Percentiles rank a stretch among this genome's conserved stretches.
Conservation (phyloP, 2,329 filamentous ascomycete species). For the Plenodomus tracheiphilus region DNA sequence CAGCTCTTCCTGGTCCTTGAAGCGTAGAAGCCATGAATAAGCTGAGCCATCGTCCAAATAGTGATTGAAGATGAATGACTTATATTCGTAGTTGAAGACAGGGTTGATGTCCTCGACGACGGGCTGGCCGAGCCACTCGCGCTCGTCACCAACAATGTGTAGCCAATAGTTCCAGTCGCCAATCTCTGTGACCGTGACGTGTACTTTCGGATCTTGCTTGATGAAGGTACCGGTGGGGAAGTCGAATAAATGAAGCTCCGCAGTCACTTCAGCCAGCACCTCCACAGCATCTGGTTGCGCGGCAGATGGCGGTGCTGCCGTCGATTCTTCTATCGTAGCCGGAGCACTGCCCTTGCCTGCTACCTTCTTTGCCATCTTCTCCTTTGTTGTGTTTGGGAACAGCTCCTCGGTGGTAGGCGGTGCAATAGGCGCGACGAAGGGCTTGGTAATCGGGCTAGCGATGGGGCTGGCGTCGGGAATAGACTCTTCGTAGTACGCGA, state of each 20-base stretch:
- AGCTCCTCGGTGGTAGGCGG: slow-evolving; percentile 37
- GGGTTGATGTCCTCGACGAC: slow-evolving; percentile 92
- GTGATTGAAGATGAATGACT: slow-evolving; percentile 99
- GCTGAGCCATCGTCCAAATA: slow-evolving; percentile 86
- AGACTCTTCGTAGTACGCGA: slow-evolving; percentile 71
- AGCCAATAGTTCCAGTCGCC: slow-evolving; percentile 96
- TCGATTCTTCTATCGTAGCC: slow-evolving; percentile 50
- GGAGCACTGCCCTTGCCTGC: slow-evolving; percentile 37
- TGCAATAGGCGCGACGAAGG: slow-evolving; percentile 38
- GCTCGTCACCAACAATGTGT: slow-evolving; percentile 74
- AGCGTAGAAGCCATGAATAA: slow-evolving; percentile 93
- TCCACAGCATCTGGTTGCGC: slow-evolving; percentile 70
- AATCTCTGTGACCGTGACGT: slow-evolving; percentile 80
- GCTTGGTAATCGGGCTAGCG: slow-evolving; percentile 51
- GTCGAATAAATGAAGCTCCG: slow-evolving; percentile 92
- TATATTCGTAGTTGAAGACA: slow-evolving; percentile 97
- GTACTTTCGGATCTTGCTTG: slow-evolving; percentile 73
- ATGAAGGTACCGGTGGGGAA: slow-evolving; percentile 85
- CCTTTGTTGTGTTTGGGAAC: slow-evolving; percentile 41
- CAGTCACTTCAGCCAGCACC: slow-evolving; percentile 72
- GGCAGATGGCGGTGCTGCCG: slow-evolving; percentile 63
- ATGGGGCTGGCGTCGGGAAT: slow-evolving; percentile 64
- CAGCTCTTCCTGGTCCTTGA: slow-evolving; percentile 78
- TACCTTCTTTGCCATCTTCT: slow-evolving; percentile 50
- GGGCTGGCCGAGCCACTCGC: slow-evolving; percentile 83